Evolutionary conservation across 129 eudicot genomes (phyloP).

Genomic region (Flaveria robusta): DNA sequence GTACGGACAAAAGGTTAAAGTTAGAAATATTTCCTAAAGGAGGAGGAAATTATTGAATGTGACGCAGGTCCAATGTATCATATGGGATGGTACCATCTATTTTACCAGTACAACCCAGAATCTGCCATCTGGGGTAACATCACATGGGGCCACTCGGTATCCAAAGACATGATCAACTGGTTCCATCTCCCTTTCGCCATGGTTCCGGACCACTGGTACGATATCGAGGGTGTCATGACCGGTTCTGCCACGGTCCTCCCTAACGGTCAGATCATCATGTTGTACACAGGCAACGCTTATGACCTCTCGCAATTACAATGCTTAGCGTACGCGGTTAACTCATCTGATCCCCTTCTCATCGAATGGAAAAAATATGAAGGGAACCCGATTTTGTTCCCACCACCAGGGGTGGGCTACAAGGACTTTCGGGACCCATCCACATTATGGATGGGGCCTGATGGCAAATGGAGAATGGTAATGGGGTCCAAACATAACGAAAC

Average conservation of each 20-base stretch:
- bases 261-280: conserved; percentile 72
- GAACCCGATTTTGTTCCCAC: conserved; percentile 82
- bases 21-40: conserved; percentile 23
- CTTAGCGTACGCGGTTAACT: conserved; percentile 77
- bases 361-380: conserved; percentile 76
- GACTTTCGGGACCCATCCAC: conserved; percentile 94
- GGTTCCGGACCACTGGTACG: conserved; percentile 89
- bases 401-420: conserved; percentile 62
- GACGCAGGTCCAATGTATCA: conserved; percentile 77
- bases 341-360: conserved; percentile 81
- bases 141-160: conserved; percentile 94
- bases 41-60: conserved; percentile 1
- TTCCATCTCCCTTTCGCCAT: conserved; percentile 77
- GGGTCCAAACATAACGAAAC: conserved; percentile 66
- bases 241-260: conserved; percentile 91
- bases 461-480: conserved; percentile 62
- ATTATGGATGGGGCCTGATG: conserved; percentile 73
- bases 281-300: conserved; percentile 73
- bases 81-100: conserved; percentile 92
- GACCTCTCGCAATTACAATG: conserved; percentile 71
- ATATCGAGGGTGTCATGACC: conserved; percentile 86
- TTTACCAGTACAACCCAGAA: conserved; percentile 92
- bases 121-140: conserved; percentile 96
- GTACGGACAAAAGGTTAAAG: conserved; percentile 14
- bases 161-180: conserved; percentile 81